Conservation (phyloP, 805 yeast genomes). For the Ogataea neopini region DNA sequence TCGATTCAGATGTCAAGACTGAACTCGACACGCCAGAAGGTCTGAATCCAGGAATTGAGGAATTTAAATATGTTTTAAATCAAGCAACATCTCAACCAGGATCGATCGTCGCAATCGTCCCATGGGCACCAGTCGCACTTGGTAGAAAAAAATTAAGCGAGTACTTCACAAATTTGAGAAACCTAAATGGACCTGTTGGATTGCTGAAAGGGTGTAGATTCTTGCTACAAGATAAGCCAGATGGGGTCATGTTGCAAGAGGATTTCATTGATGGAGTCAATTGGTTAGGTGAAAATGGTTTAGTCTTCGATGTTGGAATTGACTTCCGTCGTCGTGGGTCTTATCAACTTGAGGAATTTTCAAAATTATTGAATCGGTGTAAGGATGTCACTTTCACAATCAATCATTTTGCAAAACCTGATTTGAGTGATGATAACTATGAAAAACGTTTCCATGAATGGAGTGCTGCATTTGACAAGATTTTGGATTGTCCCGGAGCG, state of each 20-base stretch:
- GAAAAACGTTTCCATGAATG: conserved; percentile 21
- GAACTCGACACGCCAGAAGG: conserved; percentile 23
- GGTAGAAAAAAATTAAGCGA: conserved; percentile 30
- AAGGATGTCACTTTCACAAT: conserved; percentile 36
- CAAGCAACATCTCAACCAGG: conserved; percentile 15
- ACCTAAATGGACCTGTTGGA: conserved; percentile 5
- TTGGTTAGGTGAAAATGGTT: conserved; percentile 33
- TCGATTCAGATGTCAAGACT: conserved; percentile 36
- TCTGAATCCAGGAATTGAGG: conserved; percentile 32
- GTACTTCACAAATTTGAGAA: conserved; percentile 19
- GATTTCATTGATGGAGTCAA: conserved; percentile 36
- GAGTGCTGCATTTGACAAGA: conserved; percentile 24
- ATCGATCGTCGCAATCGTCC: conserved; percentile 32
- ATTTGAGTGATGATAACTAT: conserved; percentile 20
- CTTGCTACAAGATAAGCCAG: conserved; percentile 45
- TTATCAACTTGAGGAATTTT: conserved; percentile 43
- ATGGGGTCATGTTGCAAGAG: conserved; percentile 33
- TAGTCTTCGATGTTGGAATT: conserved; percentile 45
- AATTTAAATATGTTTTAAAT: conserved; percentile 27
- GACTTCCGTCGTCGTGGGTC: conserved; percentile 39
- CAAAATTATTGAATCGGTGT: conserved; percentile 29
- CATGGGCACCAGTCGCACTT: conserved; percentile 46
- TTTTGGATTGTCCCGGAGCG: conserved; percentile 11
- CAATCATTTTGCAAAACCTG: conserved; percentile 47
- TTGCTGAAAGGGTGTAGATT: conserved; percentile 43